Evolutionary conservation across 2,329 filamentous ascomycete species (phyloP), one percentile per base, ranked within the genome.

Genomic region (Ceratocystis harringtonii): DNA sequence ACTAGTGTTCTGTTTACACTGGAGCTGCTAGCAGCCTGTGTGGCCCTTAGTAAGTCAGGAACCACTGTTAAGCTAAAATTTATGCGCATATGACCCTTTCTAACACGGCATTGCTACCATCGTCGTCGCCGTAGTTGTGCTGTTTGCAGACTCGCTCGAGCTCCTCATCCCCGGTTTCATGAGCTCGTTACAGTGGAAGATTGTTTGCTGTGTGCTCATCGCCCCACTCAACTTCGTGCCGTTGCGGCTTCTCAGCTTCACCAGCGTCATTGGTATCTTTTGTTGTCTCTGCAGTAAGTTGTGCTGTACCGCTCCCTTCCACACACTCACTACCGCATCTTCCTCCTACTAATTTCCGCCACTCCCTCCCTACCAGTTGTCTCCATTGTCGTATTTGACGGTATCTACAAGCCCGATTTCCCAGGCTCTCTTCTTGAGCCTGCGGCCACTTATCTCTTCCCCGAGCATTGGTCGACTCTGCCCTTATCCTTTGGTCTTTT

Each of bases 91-190:
- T 32, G 25, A 12, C 36, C 5, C 30, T 12, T 43, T 25, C 52
- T 64, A 25, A 45, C 36, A 25, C 19, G 19, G 7, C 19, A 7
- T 19, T 25, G 8, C 22, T 19, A 15, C 0, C 50, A 2, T 25
- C 55, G 15, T 30, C 6, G 25, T 8, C 55, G 19, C 6, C 19
- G 1, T 48, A 69, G 83, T 95, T 41, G 89, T 96, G 22, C 81
- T 96, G n/a, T 97, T 97, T 74, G 89, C 90, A 63, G 94, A 97
- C 76, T 95, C 89, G 57, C 80, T 97, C 70, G 79, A 89, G 70
- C 82, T 89, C 15, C 76, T 97, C 22, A 83, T 96, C 62, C 89
- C 90, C 0, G 84, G 82, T 0, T 76, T 88, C 68, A 71, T 82
- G 58, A 84, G 81, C 60, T 77, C 88, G 4, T 80, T 83, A 0